Percentiles rank a stretch among this genome's conserved stretches.
Conservation (phyloP, 495 filamentous ascomycete genomes). For the Xylaria cubensis region DNA sequence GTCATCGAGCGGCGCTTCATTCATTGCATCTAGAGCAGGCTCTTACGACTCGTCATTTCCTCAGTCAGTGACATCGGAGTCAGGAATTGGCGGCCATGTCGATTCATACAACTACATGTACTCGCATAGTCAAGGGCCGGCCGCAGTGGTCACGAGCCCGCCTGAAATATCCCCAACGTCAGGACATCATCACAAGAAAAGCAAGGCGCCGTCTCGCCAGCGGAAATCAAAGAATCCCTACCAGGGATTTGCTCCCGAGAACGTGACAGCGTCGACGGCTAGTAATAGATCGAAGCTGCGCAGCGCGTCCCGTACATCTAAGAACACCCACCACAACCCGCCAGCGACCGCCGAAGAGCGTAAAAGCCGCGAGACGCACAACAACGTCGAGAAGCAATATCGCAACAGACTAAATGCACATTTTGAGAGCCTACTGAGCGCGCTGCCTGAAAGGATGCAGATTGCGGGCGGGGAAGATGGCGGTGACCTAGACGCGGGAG, state of each 20-base stretch:
- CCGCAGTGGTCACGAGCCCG: slow-evolving; percentile 30
- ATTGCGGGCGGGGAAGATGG: slow-evolving; percentile 33
- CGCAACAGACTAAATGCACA: slow-evolving; percentile 55
- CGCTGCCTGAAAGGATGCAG: slow-evolving; percentile 48
- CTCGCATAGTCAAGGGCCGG: slow-evolving; percentile 33
- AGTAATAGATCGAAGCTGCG: slow-evolving; percentile 43
- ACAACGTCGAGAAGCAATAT: slow-evolving; percentile 58
- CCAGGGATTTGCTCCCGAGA: slow-evolving; percentile 35
- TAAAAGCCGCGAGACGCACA: slow-evolving; percentile 51
- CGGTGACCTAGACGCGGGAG: slow-evolving; percentile 40
- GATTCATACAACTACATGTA: slow-evolving; percentile 37
- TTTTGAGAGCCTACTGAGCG: slow-evolving; percentile 52
- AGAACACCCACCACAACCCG: slow-evolving; percentile 46
- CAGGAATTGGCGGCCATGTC: slow-evolving; percentile 28
- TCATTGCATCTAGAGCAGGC: slow-evolving; percentile 30
- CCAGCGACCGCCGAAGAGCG: slow-evolving; percentile 46
- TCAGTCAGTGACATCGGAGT: slow-evolving; percentile 32
- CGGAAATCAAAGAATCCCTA: slow-evolving; percentile 34
- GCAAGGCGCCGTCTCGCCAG: slow-evolving; percentile 27
- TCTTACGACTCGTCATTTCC: slow-evolving; percentile 37
- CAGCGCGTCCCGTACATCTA: slow-evolving; percentile 50
- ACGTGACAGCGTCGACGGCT: slow-evolving; percentile 25
- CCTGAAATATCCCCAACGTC: slow-evolving; percentile 30
- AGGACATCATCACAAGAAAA: slow-evolving; percentile 24
- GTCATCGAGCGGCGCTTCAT: slow-evolving; percentile 32